phyloP scores from a whole-genome alignment of 2,329 filamentous ascomycete species.

The Verticillium tricorpus region DNA sequence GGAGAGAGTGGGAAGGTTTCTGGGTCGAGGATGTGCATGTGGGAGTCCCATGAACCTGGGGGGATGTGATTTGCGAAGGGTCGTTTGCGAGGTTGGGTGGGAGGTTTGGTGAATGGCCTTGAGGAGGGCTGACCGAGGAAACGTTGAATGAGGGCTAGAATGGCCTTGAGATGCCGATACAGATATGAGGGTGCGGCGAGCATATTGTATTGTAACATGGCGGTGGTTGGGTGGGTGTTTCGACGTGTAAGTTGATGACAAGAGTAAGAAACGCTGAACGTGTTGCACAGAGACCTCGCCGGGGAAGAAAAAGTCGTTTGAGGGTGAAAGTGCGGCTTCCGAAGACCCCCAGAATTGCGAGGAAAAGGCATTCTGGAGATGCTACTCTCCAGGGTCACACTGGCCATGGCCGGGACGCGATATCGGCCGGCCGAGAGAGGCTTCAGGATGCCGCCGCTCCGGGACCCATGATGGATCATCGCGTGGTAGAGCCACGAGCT shows the following conservation, averaged over 20 bases:
- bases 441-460: not conserved
- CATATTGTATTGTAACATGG: constrained; percentile 4
- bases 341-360: not conserved
- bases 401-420: not conserved
- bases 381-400: not conserved
- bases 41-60: constrained; percentile 51
- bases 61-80: constrained; percentile 26
- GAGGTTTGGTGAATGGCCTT: not conserved
- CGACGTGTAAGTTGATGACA: not conserved
- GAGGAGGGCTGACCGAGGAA: not conserved
- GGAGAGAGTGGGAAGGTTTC: constrained; percentile 41
- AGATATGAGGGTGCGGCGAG: constrained; percentile 4
- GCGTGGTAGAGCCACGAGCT: too few species aligned
- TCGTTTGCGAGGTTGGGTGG: constrained; percentile 2
- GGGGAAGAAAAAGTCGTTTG: not conserved
- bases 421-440: not conserved
- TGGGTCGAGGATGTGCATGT: constrained; percentile 60
- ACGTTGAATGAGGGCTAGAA: constrained; percentile 9
- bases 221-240: not conserved
- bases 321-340: not conserved
- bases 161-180: constrained; percentile 1
- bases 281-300: not conserved
- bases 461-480: not conserved
- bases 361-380: not conserved
- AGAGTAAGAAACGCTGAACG: not conserved